These are phyloP conservation scores for Naganishia friedmannii DNA, from an alignment of 768 basidiomycete species.

Conservation along the genomic window DNA sequence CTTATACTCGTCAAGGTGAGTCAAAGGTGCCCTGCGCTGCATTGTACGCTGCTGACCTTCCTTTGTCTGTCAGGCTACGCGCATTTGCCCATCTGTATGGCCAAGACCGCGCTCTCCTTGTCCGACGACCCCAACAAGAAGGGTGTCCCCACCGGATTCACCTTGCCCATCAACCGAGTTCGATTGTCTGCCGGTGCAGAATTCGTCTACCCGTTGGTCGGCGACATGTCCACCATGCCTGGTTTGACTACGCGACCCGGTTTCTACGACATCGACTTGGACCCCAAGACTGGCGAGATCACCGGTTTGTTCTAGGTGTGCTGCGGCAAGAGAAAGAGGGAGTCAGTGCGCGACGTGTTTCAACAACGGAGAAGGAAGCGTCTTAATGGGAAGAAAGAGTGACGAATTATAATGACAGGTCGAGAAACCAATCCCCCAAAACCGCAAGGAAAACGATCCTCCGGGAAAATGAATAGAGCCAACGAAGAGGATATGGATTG, in stretches of 20 bases:
- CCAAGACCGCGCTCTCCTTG: conserved; percentile 96
- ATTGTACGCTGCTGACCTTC: background rate
- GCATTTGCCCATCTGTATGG: conserved; percentile 76
- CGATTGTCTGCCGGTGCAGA: conserved; percentile 87
- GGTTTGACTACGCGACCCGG: conserved; percentile 89
- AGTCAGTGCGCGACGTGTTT: conserved; percentile 4
- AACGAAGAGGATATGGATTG: background rate
- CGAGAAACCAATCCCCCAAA: background rate
- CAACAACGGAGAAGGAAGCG: conserved; percentile 13
- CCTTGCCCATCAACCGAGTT: conserved; percentile 82
- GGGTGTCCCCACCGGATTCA: conserved; percentile 88
- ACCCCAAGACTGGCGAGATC: conserved; percentile 68
- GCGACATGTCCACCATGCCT: conserved; percentile 97
- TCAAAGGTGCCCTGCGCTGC: background rate
- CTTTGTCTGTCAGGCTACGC: conserved; percentile 34
- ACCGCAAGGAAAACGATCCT: background rate
- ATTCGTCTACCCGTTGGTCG: conserved; percentile 82
- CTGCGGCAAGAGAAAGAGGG: background rate
- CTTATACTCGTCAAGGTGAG: conserved; percentile 87
- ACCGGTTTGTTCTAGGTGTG: conserved; percentile 73
- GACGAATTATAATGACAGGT: conserved; percentile 18
- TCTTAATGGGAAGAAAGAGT: background rate
- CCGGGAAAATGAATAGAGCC: background rate
- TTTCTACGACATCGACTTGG: conserved; percentile 52
- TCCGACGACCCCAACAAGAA: conserved; percentile 90